These are phyloP conservation scores for Fagopyrum esculentum DNA, from an alignment of 148 eudicot species.

Conservation along the genomic window DNA sequence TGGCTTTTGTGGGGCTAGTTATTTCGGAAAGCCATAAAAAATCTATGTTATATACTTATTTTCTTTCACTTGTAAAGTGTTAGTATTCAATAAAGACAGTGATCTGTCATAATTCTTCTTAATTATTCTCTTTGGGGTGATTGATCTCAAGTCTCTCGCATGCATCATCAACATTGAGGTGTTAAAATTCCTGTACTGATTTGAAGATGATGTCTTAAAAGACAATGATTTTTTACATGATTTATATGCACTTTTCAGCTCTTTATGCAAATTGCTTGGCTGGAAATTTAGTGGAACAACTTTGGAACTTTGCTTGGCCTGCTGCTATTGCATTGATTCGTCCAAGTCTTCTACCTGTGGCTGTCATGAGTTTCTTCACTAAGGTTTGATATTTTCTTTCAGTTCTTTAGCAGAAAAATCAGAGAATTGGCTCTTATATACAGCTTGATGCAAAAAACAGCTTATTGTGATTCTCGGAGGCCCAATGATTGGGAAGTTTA, in stretches of 20 bases:
- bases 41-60: background rate
- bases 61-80: background rate
- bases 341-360: slow-evolving; percentile 95
- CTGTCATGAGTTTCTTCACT: slow-evolving; percentile 67
- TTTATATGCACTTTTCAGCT: slow-evolving; percentile 39
- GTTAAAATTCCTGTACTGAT: background rate
- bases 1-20: background rate
- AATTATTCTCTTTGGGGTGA: background rate
- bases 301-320: slow-evolving; percentile 97
- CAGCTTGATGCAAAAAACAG: slow-evolving; percentile 34
- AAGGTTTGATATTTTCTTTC: slow-evolving; percentile 42
- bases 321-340: slow-evolving; percentile 84
- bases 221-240: slow-evolving; percentile 1
- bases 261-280: slow-evolving; percentile 80
- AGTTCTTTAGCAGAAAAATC: background rate
- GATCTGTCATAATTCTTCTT: background rate
- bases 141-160: background rate
- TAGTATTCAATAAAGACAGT: background rate
- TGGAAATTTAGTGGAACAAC: slow-evolving; percentile 90
- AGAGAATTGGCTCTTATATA: slow-evolving; percentile 15
- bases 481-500: slow-evolving; percentile 80
- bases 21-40: background rate
- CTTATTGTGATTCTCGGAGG: slow-evolving; percentile 73
- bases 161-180: background rate
- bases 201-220: background rate